Conservation (phyloP, 108 stramenopile species). For the Cyclotella choctawhatcheeana region DNA sequence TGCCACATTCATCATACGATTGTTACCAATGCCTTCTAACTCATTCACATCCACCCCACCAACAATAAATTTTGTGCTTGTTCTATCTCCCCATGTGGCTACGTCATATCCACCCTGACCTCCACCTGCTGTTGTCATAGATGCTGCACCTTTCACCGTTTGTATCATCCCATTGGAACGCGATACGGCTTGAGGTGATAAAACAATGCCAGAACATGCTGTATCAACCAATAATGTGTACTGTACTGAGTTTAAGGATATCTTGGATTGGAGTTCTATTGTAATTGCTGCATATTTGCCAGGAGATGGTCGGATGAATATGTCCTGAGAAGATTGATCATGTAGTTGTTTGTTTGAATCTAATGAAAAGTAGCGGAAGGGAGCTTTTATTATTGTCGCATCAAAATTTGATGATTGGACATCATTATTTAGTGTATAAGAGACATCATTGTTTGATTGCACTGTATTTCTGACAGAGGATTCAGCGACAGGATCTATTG, state of each 20-base stretch:
- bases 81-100: constrained; percentile 52
- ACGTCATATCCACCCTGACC: constrained; percentile 47
- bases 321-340: constrained; percentile 46
- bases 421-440: no score
- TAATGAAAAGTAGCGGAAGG: constrained; percentile 41
- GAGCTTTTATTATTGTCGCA: constrained; percentile 27
- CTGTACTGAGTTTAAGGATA: constrained; percentile 8
- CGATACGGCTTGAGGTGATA: constrained; percentile 60
- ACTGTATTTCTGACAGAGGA: no score
- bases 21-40: background rate
- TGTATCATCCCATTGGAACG: constrained; percentile 47
- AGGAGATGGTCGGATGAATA: constrained; percentile 48
- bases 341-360: constrained; percentile 50
- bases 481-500: background rate
- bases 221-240: constrained; percentile 77
- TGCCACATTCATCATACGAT: constrained; percentile 46
- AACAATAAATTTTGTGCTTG: constrained; percentile 35
- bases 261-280: constrained; percentile 31
- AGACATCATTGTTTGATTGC: no score
- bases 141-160: constrained; percentile 40
- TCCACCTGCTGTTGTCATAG: constrained; percentile 74
- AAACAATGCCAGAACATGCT: constrained; percentile 78
- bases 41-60: constrained; percentile 35
- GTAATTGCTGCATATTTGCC: constrained; percentile 66
- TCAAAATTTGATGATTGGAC: background rate